A percentile compares a stretch with the other conserved stretches of the same genome.
Evolutionary conservation across 2,329 filamentous ascomycete species (phyloP).

Genomic region (Tolypocladium amazonense): DNA sequence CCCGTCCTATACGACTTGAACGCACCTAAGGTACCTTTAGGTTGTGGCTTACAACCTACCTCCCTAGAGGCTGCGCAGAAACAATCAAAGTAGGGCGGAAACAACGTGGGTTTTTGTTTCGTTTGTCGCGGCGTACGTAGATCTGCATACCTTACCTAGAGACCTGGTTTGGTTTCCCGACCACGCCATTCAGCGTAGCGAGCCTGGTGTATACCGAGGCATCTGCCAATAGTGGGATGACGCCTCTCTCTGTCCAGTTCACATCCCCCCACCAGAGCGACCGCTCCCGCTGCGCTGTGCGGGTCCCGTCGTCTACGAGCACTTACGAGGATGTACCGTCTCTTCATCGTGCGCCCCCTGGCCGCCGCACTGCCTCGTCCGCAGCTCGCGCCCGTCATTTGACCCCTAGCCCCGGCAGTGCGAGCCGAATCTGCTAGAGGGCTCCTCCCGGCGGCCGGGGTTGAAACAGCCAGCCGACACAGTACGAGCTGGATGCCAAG

Average conservation of each 20-base stretch:
- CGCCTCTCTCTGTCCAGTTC: background rate
- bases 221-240: background rate
- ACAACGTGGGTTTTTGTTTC: background rate
- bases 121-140: background rate
- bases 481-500: no score
- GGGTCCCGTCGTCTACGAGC: no score
- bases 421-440: background rate
- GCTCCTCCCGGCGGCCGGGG: background rate
- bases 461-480: background rate
- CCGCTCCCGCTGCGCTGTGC: no score
- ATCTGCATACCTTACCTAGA: no score
- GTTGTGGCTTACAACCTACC: no score
- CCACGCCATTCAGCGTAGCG: no score
- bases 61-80: background rate
- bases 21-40: no score
- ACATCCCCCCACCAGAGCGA: no score
- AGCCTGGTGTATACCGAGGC: no score
- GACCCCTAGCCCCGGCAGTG: background rate
- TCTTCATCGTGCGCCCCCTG: background rate
- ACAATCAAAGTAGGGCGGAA: background rate
- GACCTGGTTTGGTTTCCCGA: no score
- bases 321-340: no score
- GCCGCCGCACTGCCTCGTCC: background rate
- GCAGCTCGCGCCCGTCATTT: background rate
- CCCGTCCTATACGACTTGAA: no score